Percentiles rank a stretch among this genome's conserved stretches.
Conservation (phyloP, 768 basidiomycete species). For the Lentinula boryana region DNA sequence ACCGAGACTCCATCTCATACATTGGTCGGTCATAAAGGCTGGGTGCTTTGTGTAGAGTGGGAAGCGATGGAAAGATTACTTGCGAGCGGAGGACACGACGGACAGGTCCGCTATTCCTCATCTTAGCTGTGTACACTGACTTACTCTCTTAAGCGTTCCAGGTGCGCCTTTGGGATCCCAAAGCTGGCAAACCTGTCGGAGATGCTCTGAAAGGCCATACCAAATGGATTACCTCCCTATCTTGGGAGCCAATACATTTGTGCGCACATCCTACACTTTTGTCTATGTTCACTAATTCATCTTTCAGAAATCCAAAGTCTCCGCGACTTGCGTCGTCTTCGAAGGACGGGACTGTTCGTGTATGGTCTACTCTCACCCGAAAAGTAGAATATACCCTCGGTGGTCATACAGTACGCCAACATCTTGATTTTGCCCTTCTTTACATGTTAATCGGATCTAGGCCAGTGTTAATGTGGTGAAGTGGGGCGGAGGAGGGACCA, state of each 20-base stretch:
- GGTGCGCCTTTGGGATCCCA: slow-evolving; percentile 91
- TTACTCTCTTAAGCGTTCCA: slow-evolving; percentile 15
- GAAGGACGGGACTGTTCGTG: slow-evolving; percentile 93
- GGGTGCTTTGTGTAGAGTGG: slow-evolving; percentile 98
- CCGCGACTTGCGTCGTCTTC: slow-evolving; percentile 93
- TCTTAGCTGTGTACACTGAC: not conserved
- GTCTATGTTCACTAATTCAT: not conserved
- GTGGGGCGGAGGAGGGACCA: slow-evolving; percentile 82
- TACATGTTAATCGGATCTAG: not conserved
- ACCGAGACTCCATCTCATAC: slow-evolving; percentile 90
- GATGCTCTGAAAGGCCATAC: slow-evolving; percentile 89
- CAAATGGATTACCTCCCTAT: slow-evolving; percentile 93
- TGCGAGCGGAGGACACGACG: slow-evolving; percentile 93
- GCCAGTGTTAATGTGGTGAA: slow-evolving; percentile 93
- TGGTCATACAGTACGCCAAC: slow-evolving; percentile 58
- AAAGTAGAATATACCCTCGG: slow-evolving; percentile 79
- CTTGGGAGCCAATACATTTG: slow-evolving; percentile 97
- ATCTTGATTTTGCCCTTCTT: not conserved
- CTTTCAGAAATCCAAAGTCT: slow-evolving; percentile 58
- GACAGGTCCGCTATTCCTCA: slow-evolving; percentile 52
- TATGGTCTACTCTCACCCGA: slow-evolving; percentile 79
- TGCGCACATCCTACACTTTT: slow-evolving; percentile 27
- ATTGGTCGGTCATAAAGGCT: slow-evolving; percentile 84
- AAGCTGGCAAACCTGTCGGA: slow-evolving; percentile 82
- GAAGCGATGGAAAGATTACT: slow-evolving; percentile 87